phyloP scores from a whole-genome alignment of 2,329 filamentous ascomycete species.

The Pezicula rhizophila region DNA sequence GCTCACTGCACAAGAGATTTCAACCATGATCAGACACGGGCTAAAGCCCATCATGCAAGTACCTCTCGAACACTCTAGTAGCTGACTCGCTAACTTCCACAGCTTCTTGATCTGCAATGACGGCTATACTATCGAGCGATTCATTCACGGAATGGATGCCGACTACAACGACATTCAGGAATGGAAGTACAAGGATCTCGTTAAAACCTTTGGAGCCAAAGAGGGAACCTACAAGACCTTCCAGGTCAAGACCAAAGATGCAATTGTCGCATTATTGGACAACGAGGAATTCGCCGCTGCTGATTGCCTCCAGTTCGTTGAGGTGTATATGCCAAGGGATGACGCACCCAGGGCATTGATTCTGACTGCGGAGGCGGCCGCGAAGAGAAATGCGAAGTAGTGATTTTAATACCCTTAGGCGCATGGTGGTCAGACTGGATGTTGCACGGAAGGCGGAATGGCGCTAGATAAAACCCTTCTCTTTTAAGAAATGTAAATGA shows the following conservation, averaged over 20 bases:
- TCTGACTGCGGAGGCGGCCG: slow-evolving; percentile 64
- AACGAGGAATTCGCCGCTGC: slow-evolving; percentile 57
- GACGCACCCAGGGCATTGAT: slow-evolving; percentile 69
- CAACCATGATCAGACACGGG: slow-evolving; percentile 72
- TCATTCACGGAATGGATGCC: slow-evolving; percentile 77
- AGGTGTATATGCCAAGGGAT: slow-evolving; percentile 73
- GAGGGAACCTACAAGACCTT: slow-evolving; percentile 55
- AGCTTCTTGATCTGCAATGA: slow-evolving; percentile 82
- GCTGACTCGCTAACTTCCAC: slow-evolving; percentile 1
- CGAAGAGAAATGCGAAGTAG: slow-evolving; percentile 54
- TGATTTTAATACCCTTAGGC: slow-evolving; percentile 2
- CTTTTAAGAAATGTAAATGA: no score
- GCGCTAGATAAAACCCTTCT: not conserved
- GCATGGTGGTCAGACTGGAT: not conserved
- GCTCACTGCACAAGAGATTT: slow-evolving; percentile 76
- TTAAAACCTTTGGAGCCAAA: slow-evolving; percentile 60
- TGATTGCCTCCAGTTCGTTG: slow-evolving; percentile 62
- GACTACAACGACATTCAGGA: slow-evolving; percentile 73
- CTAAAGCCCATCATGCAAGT: slow-evolving; percentile 71
- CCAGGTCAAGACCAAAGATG: slow-evolving; percentile 61
- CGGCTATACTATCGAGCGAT: slow-evolving; percentile 84
- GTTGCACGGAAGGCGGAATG: not conserved
- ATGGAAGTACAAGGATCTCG: slow-evolving; percentile 68
- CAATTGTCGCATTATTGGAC: slow-evolving; percentile 59
- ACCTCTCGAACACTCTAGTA: not conserved